Evolutionary conservation across 176 grass and related monocot species (phyloP).

Genomic region (Coix lacrymajobi): DNA sequence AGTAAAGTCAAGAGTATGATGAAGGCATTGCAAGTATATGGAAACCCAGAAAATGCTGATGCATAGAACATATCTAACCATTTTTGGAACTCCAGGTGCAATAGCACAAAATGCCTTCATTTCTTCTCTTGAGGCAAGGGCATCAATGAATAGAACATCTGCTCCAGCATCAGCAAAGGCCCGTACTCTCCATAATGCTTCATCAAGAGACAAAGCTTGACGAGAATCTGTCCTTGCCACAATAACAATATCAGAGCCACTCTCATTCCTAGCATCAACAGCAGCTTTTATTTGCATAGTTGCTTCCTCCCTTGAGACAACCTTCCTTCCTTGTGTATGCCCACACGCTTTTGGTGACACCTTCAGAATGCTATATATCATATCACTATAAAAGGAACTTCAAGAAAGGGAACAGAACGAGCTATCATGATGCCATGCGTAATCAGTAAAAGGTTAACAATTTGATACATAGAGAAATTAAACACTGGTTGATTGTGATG

Average conservation of each 20-base stretch:
- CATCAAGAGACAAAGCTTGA: constrained; percentile 85
- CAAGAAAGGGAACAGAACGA: background rate
- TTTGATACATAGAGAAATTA: background rate
- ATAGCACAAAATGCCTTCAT: constrained; percentile 77
- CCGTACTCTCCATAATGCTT: constrained; percentile 73
- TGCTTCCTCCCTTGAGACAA: constrained; percentile 87
- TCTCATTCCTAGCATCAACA: constrained; percentile 84
- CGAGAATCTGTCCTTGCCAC: constrained; percentile 86
- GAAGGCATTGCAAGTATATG: background rate
- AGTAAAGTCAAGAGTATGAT: constrained; percentile 17
- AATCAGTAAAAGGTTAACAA: background rate
- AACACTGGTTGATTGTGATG: constrained; percentile 8
- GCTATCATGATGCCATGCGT: background rate
- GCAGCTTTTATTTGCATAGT: constrained; percentile 90
- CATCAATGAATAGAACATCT: constrained; percentile 93
- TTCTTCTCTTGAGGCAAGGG: constrained; percentile 89
- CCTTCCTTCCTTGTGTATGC: constrained; percentile 90
- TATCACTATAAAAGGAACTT: constrained; percentile 24
- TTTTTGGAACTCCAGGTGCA: constrained; percentile 83
- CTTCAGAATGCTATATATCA: constrained; percentile 55
- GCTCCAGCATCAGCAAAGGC: constrained; percentile 92
- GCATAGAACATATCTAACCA: constrained; percentile 49
- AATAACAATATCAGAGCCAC: constrained; percentile 94
- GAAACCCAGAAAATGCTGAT: background rate
- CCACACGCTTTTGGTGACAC: constrained; percentile 98